phyloP scores from a whole-genome alignment of 2,329 filamentous ascomycete species.

The Alternaria solani region DNA sequence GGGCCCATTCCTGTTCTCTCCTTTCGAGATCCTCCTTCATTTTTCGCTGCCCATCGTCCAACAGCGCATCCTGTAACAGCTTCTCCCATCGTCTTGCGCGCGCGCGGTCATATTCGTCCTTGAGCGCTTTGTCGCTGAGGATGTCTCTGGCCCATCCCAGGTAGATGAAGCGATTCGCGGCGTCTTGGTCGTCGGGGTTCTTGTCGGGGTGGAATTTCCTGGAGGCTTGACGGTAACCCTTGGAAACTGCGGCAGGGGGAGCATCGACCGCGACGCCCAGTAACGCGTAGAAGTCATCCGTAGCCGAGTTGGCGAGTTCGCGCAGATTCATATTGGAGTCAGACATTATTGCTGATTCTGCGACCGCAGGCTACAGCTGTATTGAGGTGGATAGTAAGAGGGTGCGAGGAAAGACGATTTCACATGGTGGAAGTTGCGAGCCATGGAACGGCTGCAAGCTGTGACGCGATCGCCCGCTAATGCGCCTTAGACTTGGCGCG shows the following conservation, averaged over 20 bases:
- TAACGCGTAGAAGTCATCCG: conserved; percentile 77
- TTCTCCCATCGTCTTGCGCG: conserved; percentile 75
- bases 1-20: conserved; percentile 65
- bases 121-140: conserved; percentile 73
- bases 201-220: conserved; percentile 97
- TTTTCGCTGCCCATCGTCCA: conserved; percentile 74
- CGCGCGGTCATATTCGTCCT: conserved; percentile 79
- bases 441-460: conserved; percentile 15
- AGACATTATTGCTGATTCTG: conserved; percentile 37
- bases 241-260: conserved; percentile 75
- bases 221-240: conserved; percentile 83
- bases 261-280: conserved; percentile 72
- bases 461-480: conserved; percentile 29
- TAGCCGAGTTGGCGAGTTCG: conserved; percentile 51
- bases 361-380: no score
- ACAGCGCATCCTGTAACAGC: conserved; percentile 73
- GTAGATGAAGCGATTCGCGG: conserved; percentile 82
- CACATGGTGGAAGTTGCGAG: conserved; percentile 6
- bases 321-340: conserved; percentile 53
- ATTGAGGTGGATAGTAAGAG: no score
- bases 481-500: conserved; percentile 11
- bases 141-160: conserved; percentile 89
- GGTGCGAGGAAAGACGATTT: neutral
- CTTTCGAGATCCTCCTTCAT: conserved; percentile 89
- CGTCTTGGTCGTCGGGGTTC: conserved; percentile 66